Evolutionary conservation across 495 filamentous ascomycete genomes (phyloP), one percentile per base, ranked within the genome.

Genomic region (Articulospora tetracladia): DNA sequence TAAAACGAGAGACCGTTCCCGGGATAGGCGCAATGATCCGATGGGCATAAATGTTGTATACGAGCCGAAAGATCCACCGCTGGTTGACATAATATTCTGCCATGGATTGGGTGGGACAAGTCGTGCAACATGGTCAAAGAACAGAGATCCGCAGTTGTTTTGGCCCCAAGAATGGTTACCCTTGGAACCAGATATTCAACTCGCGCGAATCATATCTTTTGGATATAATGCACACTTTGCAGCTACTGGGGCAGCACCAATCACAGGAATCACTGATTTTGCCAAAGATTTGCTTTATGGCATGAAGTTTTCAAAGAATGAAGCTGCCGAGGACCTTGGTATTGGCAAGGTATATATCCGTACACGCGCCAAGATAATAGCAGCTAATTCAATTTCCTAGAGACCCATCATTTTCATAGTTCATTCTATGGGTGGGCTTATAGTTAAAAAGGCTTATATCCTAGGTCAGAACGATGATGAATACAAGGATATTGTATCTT

Each of bases 381-480:
- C 3, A 72, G 76, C 1, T 69, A 80, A 53, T 61, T n/a, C n/a
- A n/a, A n/a, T n/a, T 71, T 47, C 78, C 41, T 24, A 72, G 69
- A 54, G 55, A 13, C 77, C 77, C 0, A 63, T 78, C 3, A 69
- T 78, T 2, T 77, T 79, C 53, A 62, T 77, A 26, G 71, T 62
- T 6, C 76, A 78, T 60, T 73, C 67, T 1, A 78, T 79, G 77
- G 77, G 77, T 7, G 77, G 77, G 0, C 58, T 81, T 0, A 63
- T 81, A 1, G 66, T 76, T 1, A 81, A 80, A 53, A 71, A 63
- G 53, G 59, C 59, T 20, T 75, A 74, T 58, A 54, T 79, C 3
- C 69, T 69, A 8, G 77, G 71, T 23, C 69, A 71, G 47, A 68
- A 73, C 25, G 75, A 81, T 28, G 57, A 55, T 0, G 61, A 59